Evolutionary conservation across 352 stramenopile genomes (phyloP).

Genomic region (Phytophthora cryptogea): DNA sequence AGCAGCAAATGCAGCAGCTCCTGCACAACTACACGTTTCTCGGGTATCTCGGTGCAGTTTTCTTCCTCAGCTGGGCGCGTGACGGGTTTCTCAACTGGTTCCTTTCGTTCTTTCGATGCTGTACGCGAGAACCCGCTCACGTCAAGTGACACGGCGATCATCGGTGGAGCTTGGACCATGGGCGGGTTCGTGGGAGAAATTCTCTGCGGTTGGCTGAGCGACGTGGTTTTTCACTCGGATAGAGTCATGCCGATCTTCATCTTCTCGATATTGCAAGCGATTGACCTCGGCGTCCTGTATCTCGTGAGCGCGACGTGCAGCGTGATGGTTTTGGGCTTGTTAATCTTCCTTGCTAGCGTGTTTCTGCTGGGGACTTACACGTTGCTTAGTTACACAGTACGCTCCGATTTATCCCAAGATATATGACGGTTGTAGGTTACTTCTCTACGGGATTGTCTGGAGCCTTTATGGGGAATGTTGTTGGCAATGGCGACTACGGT

Average conservation of each 20-base stretch:
- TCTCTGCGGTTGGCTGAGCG: constrained; percentile 63
- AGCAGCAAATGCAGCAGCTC: constrained; percentile 55
- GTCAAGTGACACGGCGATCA: constrained; percentile 51
- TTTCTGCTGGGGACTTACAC: constrained; percentile 71
- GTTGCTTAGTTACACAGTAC: constrained; percentile 64
- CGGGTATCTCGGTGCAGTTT: constrained; percentile 57
- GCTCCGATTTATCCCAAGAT: constrained; percentile 58
- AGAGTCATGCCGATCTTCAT: constrained; percentile 65
- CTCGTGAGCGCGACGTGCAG: constrained; percentile 51
- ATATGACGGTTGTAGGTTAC: constrained; percentile 67
- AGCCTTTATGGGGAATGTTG: constrained; percentile 48
- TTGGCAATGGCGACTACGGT: constrained; percentile 35
- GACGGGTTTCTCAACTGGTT: constrained; percentile 74
- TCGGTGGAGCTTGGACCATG: constrained; percentile 65
- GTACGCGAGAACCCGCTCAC: constrained; percentile 45
- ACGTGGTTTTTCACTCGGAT: constrained; percentile 63
- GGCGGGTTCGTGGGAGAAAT: constrained; percentile 64
- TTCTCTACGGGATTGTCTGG: constrained; percentile 46
- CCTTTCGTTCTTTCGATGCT: constrained; percentile 66
- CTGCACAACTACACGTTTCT: constrained; percentile 60
- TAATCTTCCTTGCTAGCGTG: constrained; percentile 62
- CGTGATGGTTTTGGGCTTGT: constrained; percentile 38
- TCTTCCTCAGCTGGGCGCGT: constrained; percentile 63
- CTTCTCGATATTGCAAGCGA: constrained; percentile 59
- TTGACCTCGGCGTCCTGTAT: constrained; percentile 49